These are phyloP conservation scores for Linnemannia elongata DNA, from an alignment of 192 early-diverging fungal species.

Conservation along the genomic window DNA sequence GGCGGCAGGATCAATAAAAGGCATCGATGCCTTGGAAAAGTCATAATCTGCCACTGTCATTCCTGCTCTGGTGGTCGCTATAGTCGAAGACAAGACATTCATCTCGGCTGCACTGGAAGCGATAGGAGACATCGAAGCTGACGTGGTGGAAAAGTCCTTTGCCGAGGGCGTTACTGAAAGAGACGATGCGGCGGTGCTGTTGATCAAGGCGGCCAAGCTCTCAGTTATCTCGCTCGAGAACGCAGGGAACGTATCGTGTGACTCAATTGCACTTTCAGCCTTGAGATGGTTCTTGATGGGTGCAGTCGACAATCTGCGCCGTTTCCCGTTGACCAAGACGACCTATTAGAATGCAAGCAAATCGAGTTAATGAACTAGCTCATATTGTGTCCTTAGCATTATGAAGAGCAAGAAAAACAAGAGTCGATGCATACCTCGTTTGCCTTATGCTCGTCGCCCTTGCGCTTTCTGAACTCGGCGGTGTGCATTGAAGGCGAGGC, in stretches of 20 bases:
- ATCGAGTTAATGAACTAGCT: background rate
- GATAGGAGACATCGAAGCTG: conserved; percentile 10
- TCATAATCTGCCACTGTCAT: conserved; percentile 8
- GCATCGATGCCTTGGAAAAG: conserved; percentile 29
- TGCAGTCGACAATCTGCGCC: conserved; percentile 17
- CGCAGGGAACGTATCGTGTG: conserved; percentile 16
- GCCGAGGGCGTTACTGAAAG: conserved; percentile 1
- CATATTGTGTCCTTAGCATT: background rate
- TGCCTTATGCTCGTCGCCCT: background rate
- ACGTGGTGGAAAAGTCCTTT: background rate
- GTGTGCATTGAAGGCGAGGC: conserved; percentile 17
- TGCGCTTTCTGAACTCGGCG: conserved; percentile 34
- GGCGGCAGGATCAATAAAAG: conserved; percentile 38
- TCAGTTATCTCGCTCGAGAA: conserved; percentile 25
- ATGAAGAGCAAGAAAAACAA: background rate
- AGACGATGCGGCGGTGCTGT: conserved; percentile 3
- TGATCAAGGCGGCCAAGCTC: conserved; percentile 1
- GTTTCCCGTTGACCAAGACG: conserved; percentile 12
- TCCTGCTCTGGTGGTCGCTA: background rate
- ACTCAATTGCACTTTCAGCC: background rate
- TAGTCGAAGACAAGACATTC: background rate
- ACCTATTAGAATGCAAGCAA: background rate
- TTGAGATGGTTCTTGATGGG: background rate
- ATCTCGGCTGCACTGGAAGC: background rate
- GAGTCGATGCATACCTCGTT: conserved; percentile 28